These are phyloP conservation scores for Trifolium pratense DNA, from an alignment of 306 rosid genomes.

Conservation along the genomic window DNA sequence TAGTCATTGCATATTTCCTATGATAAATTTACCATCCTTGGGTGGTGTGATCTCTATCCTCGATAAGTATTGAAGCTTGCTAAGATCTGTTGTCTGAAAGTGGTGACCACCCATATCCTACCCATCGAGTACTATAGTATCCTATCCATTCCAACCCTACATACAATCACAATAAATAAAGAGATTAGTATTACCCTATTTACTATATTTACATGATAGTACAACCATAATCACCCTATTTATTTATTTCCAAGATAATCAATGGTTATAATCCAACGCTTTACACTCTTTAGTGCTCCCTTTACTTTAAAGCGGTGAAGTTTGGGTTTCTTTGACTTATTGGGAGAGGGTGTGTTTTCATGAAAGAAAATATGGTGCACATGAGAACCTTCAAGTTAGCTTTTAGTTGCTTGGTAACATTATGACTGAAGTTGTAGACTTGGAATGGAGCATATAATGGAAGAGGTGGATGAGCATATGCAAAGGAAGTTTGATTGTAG, in stretches of 20 bases:
- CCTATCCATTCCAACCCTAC: neutral
- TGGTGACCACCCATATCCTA: neutral
- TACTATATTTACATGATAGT: neutral
- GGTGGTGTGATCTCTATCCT: neutral
- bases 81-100: neutral
- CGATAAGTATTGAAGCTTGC: neutral
- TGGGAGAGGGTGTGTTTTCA: constrained; percentile 9
- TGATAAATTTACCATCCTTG: neutral
- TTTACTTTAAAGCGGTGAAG: neutral
- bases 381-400: constrained; percentile 16
- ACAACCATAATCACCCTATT: neutral
- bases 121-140: neutral
- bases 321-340: neutral
- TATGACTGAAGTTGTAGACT: neutral
- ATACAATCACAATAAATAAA: neutral
- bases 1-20: neutral
- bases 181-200: neutral
- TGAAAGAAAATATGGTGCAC: constrained; percentile 12
- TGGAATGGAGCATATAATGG: neutral
- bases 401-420: neutral
- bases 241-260: neutral
- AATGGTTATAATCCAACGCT: neutral
- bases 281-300: neutral
- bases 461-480: neutral
- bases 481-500: neutral